phyloP scores from a whole-genome alignment of 331 rosid species.

The Pyracantha coccinea region DNA sequence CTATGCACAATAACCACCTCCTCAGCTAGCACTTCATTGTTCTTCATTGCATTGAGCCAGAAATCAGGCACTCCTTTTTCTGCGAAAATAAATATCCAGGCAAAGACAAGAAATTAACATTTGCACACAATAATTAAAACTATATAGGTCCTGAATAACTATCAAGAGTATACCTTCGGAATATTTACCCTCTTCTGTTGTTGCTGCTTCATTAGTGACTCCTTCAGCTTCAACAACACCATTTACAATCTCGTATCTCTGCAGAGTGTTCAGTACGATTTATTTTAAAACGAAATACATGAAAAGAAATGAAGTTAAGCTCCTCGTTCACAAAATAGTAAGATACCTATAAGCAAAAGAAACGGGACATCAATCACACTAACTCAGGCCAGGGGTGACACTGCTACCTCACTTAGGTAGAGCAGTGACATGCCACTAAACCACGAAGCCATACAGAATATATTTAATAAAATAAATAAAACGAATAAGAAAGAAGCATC shows the following conservation, averaged over 20 bases:
- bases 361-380: background rate
- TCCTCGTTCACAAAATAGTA: background rate
- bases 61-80: conserved; percentile 80
- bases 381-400: background rate
- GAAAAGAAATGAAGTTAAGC: background rate
- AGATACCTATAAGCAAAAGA: background rate
- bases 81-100: conserved; percentile 18
- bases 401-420: background rate
- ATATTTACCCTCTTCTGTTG: conserved; percentile 29
- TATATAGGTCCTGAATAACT: background rate
- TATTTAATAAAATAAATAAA: background rate
- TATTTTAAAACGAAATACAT: background rate
- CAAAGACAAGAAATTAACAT: background rate
- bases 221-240: conserved; percentile 58
- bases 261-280: conserved; percentile 12
- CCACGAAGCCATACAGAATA: background rate
- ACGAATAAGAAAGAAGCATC: background rate
- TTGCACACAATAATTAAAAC: background rate
- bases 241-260: conserved; percentile 72
- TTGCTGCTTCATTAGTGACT: conserved; percentile 19
- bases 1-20: conserved; percentile 37
- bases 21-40: conserved; percentile 58
- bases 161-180: conserved; percentile 6
- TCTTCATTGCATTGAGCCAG: conserved; percentile 76
- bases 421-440: background rate